Evolutionary conservation across 257 asterid genomes (phyloP), one percentile per base, ranked within the genome.

Genomic region (Lycium ferocissimum): DNA sequence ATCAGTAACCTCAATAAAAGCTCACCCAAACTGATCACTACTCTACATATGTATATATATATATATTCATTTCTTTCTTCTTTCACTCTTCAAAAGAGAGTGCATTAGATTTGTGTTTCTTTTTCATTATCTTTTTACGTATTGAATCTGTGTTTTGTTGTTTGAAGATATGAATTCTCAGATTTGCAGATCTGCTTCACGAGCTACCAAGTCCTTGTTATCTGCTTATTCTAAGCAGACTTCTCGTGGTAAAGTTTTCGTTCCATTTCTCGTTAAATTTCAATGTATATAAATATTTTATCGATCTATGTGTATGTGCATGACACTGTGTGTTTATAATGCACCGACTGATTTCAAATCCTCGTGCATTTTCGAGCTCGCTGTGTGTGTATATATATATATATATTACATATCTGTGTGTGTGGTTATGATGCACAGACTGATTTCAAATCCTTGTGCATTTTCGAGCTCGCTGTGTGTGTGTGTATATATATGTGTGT

Each of bases 161-260:
- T 51, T 22, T 12, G 26, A 87, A 88, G 83, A 97, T 26, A 26
- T 95, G 99, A 94, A 93, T 92, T 91, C 98, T 85, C 99, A 92
- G 87, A 89, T 94, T 84, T 82, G 84, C 92, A 94, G 98, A 97
- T 95, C 98, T 65, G 90, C 85, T 43, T 86, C 92, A 18, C 83
- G 87, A 70, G 87, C 86, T 47, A 96, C 97, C 12, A 92, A 94
- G 88, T 89, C 92, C 54, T 85, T 94, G 57, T 84, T 91, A 51
- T 90, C 97, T 20, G 92, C 94, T 85, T 92, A 96, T 73, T 91
- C 96, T 0, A 95, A 92, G 93, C 97, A 93, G 58, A 87, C 91
- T 40, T 88, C 95, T 84, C 97, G 97, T 57, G 85, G 99, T 95
- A 92, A 75, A 26, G 8, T 11, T 38, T n/a, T 33, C 2, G 1